Percentiles rank a stretch among this genome's conserved stretches.
Conservation (phyloP, 176 grass and related monocot species). For the Oryza meridionalis region DNA sequence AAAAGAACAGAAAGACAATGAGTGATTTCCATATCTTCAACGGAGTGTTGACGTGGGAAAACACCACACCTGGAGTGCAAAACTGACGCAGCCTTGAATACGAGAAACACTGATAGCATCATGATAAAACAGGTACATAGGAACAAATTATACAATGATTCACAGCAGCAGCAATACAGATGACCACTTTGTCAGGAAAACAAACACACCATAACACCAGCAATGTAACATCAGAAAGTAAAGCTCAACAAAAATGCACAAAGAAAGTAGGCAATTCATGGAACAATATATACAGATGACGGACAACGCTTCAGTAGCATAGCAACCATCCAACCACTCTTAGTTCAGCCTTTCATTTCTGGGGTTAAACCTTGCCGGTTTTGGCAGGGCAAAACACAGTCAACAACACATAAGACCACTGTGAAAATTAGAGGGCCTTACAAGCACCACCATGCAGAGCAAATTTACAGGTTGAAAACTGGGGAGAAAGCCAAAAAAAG, state of each 20-base stretch:
- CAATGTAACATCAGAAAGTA: background rate
- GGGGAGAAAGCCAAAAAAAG: conserved; percentile 21
- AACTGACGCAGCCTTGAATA: background rate
- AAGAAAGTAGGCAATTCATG: background rate
- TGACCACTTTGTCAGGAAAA: background rate
- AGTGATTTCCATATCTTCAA: background rate
- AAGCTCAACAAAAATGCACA: background rate
- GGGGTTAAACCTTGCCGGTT: conserved; percentile 63
- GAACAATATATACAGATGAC: background rate
- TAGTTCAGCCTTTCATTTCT: conserved; percentile 60
- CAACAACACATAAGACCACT: conserved; percentile 56
- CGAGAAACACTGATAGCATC: background rate
- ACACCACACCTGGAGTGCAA: background rate
- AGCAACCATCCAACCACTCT: conserved; percentile 23
- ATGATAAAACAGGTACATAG: background rate
- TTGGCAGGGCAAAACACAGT: conserved; percentile 49
- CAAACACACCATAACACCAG: background rate
- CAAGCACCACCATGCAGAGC: conserved; percentile 64
- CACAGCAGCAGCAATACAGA: background rate
- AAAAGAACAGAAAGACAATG: background rate
- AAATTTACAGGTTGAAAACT: conserved; percentile 72
- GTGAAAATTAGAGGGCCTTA: conserved; percentile 65
- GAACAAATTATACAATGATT: background rate
- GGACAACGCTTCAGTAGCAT: background rate
- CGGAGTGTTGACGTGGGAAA: background rate